Evolutionary conservation across 768 basidiomycete species (phyloP).

Genomic region (Plicaturopsis crispa): DNA sequence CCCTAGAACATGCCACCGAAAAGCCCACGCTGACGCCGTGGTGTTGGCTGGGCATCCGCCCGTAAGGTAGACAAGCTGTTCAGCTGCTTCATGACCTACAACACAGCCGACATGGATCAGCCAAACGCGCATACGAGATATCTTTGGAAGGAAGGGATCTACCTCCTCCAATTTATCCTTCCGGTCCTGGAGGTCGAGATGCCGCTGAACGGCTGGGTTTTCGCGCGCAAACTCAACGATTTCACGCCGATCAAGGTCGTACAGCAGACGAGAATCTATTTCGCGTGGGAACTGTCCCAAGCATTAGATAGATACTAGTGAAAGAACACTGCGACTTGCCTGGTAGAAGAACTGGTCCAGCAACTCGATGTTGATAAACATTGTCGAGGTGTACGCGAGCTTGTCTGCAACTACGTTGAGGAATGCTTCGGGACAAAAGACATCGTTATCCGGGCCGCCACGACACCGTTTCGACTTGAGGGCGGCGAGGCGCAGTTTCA

Average conservation of each 20-base stretch:
- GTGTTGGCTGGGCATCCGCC: constrained; percentile 67
- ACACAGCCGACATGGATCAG: constrained; percentile 2
- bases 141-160: neutral
- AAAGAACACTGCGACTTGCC: constrained; percentile 33
- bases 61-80: constrained; percentile 87
- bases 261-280: constrained; percentile 89
- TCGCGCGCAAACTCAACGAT: constrained; percentile 91
- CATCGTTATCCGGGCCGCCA: constrained; percentile 79
- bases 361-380: constrained; percentile 99
- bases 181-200: constrained; percentile 90
- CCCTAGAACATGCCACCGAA: constrained; percentile 66
- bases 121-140: neutral
- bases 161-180: constrained; percentile 98
- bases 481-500: constrained; percentile 81
- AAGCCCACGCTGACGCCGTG: constrained; percentile 69
- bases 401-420: constrained; percentile 96
- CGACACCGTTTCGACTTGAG: constrained; percentile 87
- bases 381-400: constrained; percentile 88
- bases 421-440: constrained; percentile 95
- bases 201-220: constrained; percentile 81
- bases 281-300: constrained; percentile 88
- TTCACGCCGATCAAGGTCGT: constrained; percentile 87
- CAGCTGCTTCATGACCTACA: constrained; percentile 89
- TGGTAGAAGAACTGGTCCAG: constrained; percentile 99
- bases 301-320: constrained; percentile 1